Percentiles rank a stretch among this genome's conserved stretches.
Conservation (phyloP, 2,329 filamentous ascomycete genomes). For the Trichophyton benhamiae region DNA sequence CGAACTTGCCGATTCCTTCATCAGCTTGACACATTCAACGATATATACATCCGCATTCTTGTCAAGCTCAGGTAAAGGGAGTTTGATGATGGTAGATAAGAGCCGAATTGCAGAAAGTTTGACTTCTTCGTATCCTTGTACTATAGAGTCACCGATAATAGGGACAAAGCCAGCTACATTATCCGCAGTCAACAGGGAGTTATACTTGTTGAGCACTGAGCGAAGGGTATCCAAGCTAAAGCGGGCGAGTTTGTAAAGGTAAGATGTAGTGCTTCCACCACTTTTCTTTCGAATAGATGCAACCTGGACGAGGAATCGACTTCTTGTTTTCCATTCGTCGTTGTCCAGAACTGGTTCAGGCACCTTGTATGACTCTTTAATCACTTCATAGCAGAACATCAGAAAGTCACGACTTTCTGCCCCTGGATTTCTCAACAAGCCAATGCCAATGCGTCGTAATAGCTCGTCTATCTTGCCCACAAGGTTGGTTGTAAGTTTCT, state of each 20-base stretch:
- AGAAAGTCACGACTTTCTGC: conserved; percentile 69
- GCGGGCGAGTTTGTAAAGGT: conserved; percentile 74
- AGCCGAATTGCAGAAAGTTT: conserved; percentile 77
- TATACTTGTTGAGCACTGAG: conserved; percentile 73
- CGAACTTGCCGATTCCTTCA: conserved; percentile 65
- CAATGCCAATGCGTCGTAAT: conserved; percentile 67
- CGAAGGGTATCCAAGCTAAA: conserved; percentile 83
- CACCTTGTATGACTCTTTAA: conserved; percentile 66
- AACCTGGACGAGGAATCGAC: conserved; percentile 63
- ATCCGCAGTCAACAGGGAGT: conserved; percentile 61
- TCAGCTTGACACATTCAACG: conserved; percentile 69
- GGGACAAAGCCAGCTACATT: conserved; percentile 81
- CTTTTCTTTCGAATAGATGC: conserved; percentile 64
- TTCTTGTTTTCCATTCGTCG: conserved; percentile 39
- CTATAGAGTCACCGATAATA: conserved; percentile 73
- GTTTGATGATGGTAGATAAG: conserved; percentile 72
- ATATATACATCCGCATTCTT: conserved; percentile 65
- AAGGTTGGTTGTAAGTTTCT: conserved; percentile 72
- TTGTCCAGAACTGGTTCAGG: conserved; percentile 21
- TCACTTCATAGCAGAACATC: conserved; percentile 90
- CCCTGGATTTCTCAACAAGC: conserved; percentile 68
- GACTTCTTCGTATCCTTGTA: conserved; percentile 80
- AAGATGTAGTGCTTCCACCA: conserved; percentile 59
- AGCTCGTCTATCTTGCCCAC: conserved; percentile 85
- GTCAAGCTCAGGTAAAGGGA: conserved; percentile 60